phyloP scores from a whole-genome alignment of 306 rosid species.

The Astragalus glycyphyllos region DNA sequence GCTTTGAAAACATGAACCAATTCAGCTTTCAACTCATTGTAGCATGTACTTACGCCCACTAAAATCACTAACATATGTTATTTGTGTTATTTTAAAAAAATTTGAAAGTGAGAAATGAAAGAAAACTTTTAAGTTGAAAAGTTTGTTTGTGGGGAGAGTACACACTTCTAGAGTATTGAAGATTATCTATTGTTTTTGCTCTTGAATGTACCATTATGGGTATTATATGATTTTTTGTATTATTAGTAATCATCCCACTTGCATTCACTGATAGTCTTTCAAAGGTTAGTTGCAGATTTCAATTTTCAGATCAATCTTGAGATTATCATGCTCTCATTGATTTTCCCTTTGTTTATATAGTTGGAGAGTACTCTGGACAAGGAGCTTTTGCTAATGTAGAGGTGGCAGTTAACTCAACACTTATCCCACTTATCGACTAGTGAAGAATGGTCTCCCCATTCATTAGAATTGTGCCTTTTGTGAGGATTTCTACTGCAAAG shows the following conservation, averaged over 20 bases:
- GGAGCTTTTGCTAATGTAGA: background rate
- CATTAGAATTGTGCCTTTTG: no score
- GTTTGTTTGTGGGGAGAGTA: background rate
- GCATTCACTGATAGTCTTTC: background rate
- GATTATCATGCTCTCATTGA: background rate
- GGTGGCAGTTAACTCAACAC: background rate
- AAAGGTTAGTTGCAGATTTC: background rate
- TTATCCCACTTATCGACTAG: no score
- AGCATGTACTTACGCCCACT: background rate
- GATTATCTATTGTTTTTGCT: background rate
- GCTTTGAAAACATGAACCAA: background rate
- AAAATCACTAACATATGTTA: background rate
- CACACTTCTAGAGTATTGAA: background rate
- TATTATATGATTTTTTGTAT: no score
- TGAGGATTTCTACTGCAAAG: no score
- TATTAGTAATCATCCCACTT: no score
- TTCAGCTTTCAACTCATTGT: slow-evolving; percentile 1
- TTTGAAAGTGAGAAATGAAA: background rate
- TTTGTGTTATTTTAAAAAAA: background rate
- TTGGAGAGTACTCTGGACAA: slow-evolving; percentile 9
- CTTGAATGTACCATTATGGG: no score
- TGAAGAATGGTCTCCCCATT: no score
- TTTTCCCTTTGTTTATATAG: background rate
- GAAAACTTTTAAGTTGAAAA: background rate
- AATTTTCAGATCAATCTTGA: background rate